Conservation (phyloP, 1,284 basidiomycete genomes). For the Cerrena zonata region DNA sequence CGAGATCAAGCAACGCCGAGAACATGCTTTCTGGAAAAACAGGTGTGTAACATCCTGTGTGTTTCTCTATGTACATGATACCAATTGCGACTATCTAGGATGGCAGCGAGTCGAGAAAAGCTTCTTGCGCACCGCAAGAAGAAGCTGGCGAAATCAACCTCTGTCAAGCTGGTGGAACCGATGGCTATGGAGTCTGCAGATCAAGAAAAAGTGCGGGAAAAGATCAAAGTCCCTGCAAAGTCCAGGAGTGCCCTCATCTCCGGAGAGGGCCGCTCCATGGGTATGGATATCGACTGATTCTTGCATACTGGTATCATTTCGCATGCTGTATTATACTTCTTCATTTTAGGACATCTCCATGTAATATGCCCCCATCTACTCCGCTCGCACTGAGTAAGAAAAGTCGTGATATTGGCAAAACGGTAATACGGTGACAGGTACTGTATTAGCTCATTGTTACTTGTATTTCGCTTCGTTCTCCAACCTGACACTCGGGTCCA, state of each 20-base stretch:
- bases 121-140: constrained; percentile 65
- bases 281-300: constrained; percentile 70
- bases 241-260: constrained; percentile 67
- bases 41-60: constrained; percentile 43
- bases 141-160: constrained; percentile 50
- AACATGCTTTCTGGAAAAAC: constrained; percentile 96
- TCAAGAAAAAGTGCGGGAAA: constrained; percentile 58
- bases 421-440: not conserved
- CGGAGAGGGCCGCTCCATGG: constrained; percentile 74
- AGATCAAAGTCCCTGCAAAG: constrained; percentile 73
- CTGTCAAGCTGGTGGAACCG: constrained; percentile 72
- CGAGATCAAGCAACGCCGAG: constrained; percentile 88
- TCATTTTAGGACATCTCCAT: too few species aligned
- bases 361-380: too few species aligned
- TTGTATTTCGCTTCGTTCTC: constrained; percentile 90
- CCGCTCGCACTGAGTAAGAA: too few species aligned
- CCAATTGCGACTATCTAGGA: constrained; percentile 41
- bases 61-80: not conserved
- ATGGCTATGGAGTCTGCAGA: constrained; percentile 40
- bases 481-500: constrained; percentile 73
- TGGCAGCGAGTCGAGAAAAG: constrained; percentile 74
- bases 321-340: not conserved
- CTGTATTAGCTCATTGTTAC: constrained; percentile 40
- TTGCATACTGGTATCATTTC: not conserved
- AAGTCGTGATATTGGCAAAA: too few species aligned